Evolutionary conservation across 192 early-diverging fungal genomes (phyloP), one percentile per base, ranked within the genome.

Genomic region (Coemansia reversa): DNA sequence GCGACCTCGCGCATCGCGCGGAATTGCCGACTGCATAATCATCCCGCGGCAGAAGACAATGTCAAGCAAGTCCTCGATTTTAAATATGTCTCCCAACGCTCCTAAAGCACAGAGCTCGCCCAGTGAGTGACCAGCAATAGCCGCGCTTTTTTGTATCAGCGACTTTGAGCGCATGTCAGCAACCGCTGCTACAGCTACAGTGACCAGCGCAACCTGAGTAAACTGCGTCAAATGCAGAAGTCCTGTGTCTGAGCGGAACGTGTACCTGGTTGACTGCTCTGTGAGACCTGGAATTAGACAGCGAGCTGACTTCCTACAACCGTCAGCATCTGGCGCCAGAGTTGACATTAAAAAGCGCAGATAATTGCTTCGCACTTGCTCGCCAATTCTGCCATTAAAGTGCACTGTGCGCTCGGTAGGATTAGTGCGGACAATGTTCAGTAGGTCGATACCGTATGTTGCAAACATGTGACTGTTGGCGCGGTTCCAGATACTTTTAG

Each of bases 31-130:
- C 83, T 96, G 94, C 94, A 96, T 96, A 18, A 93, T 92, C 89
- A 94, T 90, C 69, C 94, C 94, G 70, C 94, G 88, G 84, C 92
- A 96, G 77, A 96, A 94, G n/a, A 89, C 89, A 51, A 96, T 86
- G 66, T 94, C 94, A 54, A 93, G 86, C 6, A 94, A 60, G 22
- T 87, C 79, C 63, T 94, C 89, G 55, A 94, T 81, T 4, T 86
- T 82, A 14, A 96, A 80, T 0, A 94, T 87, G 12, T 30, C 27
- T 59, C 87, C 88, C 50, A 95, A 81, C 16, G 93, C 76, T 7
- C 90, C 85, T 25, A 96, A 78, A 50, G 89, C 92, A 60, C 91
- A 88, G 66, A 93, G 94, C 66, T 96, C 94, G 72, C 94, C 94
- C 50, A 96, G 85, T 60, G 91, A 91, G 84, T 96, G 94, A 59